A percentile compares a stretch with the other conserved stretches of the same genome.
Evolutionary conservation across 352 stramenopile genomes (phyloP).

Genomic region (Pythium rhizo-oryzae): DNA sequence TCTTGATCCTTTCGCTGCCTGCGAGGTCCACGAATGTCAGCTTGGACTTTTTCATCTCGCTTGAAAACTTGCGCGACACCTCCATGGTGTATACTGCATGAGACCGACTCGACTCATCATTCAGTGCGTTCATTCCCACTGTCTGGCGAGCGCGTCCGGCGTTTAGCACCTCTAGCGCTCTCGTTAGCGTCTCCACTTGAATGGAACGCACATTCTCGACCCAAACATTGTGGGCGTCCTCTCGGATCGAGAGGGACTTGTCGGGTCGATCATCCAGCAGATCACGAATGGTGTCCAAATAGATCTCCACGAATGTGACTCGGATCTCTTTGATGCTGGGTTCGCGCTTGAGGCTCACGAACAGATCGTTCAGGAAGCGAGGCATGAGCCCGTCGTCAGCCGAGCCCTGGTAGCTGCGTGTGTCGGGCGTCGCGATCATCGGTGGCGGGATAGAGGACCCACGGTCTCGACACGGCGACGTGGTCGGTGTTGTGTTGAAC

Average conservation of each 20-base stretch:
- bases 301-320: conserved; percentile 91
- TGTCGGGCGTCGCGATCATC: conserved; percentile 5
- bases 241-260: conserved; percentile 37
- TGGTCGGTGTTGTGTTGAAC: conserved; percentile 30
- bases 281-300: conserved; percentile 93
- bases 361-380: conserved; percentile 54
- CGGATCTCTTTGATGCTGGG: conserved; percentile 40
- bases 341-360: conserved; percentile 41
- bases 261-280: conserved; percentile 58
- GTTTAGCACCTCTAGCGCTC: conserved; percentile 52
- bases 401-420: conserved; percentile 19
- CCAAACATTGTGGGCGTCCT: conserved; percentile 45
- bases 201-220: conserved; percentile 49
- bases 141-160: conserved; percentile 43
- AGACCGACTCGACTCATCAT: conserved; percentile 62
- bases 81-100: conserved; percentile 68
- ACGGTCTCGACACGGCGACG: conserved; percentile 25
- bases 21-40: conserved; percentile 68
- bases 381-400: conserved; percentile 50
- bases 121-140: conserved; percentile 49
- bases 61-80: conserved; percentile 41
- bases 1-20: conserved; percentile 59
- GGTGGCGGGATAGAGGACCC: conserved; percentile 23
- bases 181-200: conserved; percentile 37
- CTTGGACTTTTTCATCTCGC: conserved; percentile 54